Base-by-base conservation (phyloP, 2,329 filamentous ascomycete genomes). In the Phialophora tarda region DNA sequence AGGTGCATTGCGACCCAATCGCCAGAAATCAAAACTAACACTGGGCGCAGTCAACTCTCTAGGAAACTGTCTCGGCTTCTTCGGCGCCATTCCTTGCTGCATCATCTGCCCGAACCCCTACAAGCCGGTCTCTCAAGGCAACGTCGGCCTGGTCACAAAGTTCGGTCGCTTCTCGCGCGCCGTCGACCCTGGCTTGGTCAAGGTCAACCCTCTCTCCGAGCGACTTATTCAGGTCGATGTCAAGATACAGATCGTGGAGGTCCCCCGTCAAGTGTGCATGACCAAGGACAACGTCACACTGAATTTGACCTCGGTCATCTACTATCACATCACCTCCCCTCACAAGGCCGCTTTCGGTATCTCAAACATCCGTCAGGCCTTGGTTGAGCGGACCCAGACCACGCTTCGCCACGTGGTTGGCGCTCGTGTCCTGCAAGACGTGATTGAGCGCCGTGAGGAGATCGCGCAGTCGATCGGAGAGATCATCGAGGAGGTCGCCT, bases 281-380 rank as follows among this genome's bases (percentile, higher is more conserved):
- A 99, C 95, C 78, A 98, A 98, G 83, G 95, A 99, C 84, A 99
- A 99, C 75, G 95, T 98, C 70, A 96, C 91, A 54, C 85, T 99
- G 50, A 89, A 93, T 74, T 85, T 99, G 72, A 98, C 93, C 56
- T 96, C 92, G 5, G 95, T 99, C 77, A 97, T 99, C 82, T 99
- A 99, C 86, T 99, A 99, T 83, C 93, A 97, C 84, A 94, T 99
- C 76, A 91, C 90, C 63, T 91, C 91, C 30, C 95, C 95, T 0
- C 94, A 98, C 86, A 97, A 96, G 82, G 93, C 94, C 66, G 94
- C 95, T 67, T 99, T 98, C 77, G 95, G 95, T 72, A 97, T 99
- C 78, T 85, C 90, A 80, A 95, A 98, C 78, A 91, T 99, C 68
- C 91, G 91, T 73, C 93, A 96, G 81, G 95, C 95, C n/a, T 90